Evolutionary conservation across 2,329 filamentous ascomycete species (phyloP).

Genomic region (Dactylellina leptospora): DNA sequence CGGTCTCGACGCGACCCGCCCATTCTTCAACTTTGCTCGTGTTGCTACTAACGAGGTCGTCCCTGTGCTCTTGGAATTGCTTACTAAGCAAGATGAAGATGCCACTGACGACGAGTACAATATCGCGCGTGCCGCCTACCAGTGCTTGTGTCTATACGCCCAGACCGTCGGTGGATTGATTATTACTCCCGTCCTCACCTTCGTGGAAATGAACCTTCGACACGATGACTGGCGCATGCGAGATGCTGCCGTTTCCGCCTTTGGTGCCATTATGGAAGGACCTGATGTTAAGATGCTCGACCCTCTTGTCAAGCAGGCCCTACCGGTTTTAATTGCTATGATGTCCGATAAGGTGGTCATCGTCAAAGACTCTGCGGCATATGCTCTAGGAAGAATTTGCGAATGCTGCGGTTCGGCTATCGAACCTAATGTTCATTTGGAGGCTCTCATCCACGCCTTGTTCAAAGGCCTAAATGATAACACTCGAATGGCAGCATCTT

Average conservation of each 20-base stretch:
- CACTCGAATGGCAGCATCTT: slow-evolving; percentile 96
- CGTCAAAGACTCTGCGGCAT: slow-evolving; percentile 94
- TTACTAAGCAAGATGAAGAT: slow-evolving; percentile 98
- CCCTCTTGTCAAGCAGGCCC: slow-evolving; percentile 92
- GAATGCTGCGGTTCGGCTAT: slow-evolving; percentile 92
- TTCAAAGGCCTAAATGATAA: slow-evolving; percentile 90
- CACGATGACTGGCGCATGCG: slow-evolving; percentile 92
- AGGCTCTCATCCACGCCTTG: slow-evolving; percentile 83
- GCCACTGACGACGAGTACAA: slow-evolving; percentile 98
- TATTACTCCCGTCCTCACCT: slow-evolving; percentile 84
- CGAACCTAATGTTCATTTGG: slow-evolving; percentile 82
- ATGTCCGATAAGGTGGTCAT: slow-evolving; percentile 86
- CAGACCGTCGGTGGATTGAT: slow-evolving; percentile 87
- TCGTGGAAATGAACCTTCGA: slow-evolving; percentile 90
- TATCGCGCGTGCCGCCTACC: slow-evolving; percentile 90
- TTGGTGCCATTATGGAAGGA: slow-evolving; percentile 98
- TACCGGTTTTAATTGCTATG: slow-evolving; percentile 91
- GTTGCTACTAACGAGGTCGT: slow-evolving; percentile 94
- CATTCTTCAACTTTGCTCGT: slow-evolving; percentile 94
- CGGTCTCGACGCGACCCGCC: slow-evolving; percentile 75
- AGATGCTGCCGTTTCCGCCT: slow-evolving; percentile 95
- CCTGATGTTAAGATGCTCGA: slow-evolving; percentile 91
- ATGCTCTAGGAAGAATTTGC: slow-evolving; percentile 93
- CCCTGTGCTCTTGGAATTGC: slow-evolving; percentile 83
- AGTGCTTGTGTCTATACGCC: slow-evolving; percentile 93